Conservation (phyloP, 176 grass and related monocot genomes). For the Areca catechu region DNA sequence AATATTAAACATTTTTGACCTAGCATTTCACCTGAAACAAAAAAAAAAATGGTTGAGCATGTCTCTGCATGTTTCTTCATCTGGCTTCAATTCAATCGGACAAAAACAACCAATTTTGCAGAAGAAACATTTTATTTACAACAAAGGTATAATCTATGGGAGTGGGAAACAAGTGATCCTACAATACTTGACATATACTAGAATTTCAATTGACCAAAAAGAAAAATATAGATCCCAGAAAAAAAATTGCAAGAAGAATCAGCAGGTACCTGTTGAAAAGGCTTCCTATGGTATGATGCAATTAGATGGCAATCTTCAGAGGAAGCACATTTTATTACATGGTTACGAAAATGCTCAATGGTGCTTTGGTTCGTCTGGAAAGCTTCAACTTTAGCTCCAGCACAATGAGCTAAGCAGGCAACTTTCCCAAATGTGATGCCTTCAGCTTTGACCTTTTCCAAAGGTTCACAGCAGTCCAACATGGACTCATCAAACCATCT, state of each 20-base stretch:
- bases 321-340: constrained; percentile 38
- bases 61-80: too few relatives aligned
- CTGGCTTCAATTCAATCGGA: too few relatives aligned
- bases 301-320: constrained; percentile 73
- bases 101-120: too few relatives aligned
- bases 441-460: constrained; percentile 56
- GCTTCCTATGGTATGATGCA: constrained; percentile 49
- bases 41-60: too few relatives aligned
- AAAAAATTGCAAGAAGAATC: not conserved
- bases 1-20: too few relatives aligned
- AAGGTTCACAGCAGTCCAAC: constrained; percentile 95
- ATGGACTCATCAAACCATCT: constrained; percentile 99
- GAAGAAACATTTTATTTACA: too few relatives aligned
- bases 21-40: too few relatives aligned
- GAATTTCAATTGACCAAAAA: too few relatives aligned
- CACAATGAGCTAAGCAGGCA: constrained; percentile 76
- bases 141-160: too few relatives aligned
- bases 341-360: constrained; percentile 52
- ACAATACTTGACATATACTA: too few relatives aligned
- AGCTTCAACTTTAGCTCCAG: constrained; percentile 59
- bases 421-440: constrained; percentile 87
- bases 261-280: constrained; percentile 29
- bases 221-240: too few relatives aligned
- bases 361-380: constrained; percentile 48
- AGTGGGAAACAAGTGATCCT: too few relatives aligned